Conservation (phyloP, 306 rosid species). For the cucumber (Cucumis sativus) region Cucumber_9930_V3 NC_026660.2:27520001-27520500, state of each 20-base stretch:
- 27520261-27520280: slow-evolving; percentile 3
- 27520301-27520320: not conserved
- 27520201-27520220: not conserved
- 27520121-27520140: not conserved
- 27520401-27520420: not conserved
- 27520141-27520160: not conserved
- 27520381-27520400: not conserved
- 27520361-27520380: not conserved
- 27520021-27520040: too few relatives aligned
- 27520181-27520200: not conserved
- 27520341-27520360: not conserved
- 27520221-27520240: not conserved
- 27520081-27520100: not conserved
- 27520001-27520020: too few relatives aligned
- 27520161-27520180: not conserved
- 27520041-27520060: not conserved
- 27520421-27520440: not conserved
- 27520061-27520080: not conserved
- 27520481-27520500: not conserved
- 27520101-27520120: not conserved
- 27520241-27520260: slow-evolving; percentile 1
- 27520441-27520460: not conserved
- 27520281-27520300: not conserved
- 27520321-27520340: not conserved
- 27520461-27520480: not conserved